These are phyloP conservation scores for Gelatoporia subvermispora DNA, from an alignment of 768 basidiomycete species.

Conservation along the genomic window DNA sequence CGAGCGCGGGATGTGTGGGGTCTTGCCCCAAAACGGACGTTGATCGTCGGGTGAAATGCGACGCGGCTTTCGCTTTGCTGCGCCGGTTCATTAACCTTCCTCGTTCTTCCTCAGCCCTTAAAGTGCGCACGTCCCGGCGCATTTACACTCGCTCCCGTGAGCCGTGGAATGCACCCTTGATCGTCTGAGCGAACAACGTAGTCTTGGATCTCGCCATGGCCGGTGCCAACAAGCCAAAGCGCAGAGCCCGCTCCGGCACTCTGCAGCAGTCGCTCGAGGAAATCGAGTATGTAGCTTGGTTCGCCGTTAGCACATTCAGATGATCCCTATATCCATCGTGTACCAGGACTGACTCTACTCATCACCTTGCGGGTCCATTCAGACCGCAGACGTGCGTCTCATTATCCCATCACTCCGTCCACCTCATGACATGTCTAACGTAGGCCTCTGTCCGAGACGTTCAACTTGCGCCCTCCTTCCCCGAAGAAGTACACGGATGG, in stretches of 20 bases:
- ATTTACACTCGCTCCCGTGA: too few relatives aligned
- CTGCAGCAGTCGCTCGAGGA: slow-evolving; percentile 12
- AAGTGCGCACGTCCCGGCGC: too few relatives aligned
- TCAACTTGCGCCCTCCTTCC: background rate
- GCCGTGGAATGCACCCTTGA: too few relatives aligned
- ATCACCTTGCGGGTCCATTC: slow-evolving; percentile 61
- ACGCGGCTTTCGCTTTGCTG: too few relatives aligned
- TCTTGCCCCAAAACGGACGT: too few relatives aligned
- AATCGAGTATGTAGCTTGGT: slow-evolving; percentile 21
- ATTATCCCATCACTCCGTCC: background rate
- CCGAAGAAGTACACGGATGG: background rate
- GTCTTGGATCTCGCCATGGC: background rate
- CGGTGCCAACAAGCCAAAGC: background rate
- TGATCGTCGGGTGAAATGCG: too few relatives aligned
- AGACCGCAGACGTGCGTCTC: slow-evolving; percentile 54
- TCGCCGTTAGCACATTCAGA: slow-evolving; percentile 6
- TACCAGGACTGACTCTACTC: slow-evolving; percentile 49
- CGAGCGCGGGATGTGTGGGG: too few relatives aligned
- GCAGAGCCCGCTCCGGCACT: slow-evolving; percentile 4
- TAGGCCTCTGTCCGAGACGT: slow-evolving; percentile 17
- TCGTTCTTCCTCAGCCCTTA: background rate
- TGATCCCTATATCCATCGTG: slow-evolving; percentile 19
- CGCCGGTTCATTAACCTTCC: background rate
- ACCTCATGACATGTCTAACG: background rate
- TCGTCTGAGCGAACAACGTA: too few relatives aligned